Evolutionary conservation across 2,329 filamentous ascomycete species (phyloP), one percentile per base, ranked within the genome.

Genomic region (Ceratocystiopsis sp.): DNA sequence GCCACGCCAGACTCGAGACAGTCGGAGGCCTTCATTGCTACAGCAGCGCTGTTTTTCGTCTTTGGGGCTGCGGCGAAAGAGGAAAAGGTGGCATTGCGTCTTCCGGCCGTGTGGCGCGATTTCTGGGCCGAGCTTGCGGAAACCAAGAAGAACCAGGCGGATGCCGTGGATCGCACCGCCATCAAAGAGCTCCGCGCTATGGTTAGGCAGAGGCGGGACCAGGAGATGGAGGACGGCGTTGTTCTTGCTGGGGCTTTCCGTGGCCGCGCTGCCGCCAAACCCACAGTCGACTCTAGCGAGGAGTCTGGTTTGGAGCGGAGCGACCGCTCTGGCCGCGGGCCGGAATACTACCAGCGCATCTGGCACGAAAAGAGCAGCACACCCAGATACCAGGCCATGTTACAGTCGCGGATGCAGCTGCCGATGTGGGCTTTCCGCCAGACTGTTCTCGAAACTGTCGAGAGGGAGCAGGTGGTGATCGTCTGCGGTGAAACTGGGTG

Each of bases 401-500:
- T 89, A 42, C 62, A 71, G 57, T 76, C 71, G 32, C 78, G 91
- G 44, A 79, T 76, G 67, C 81, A 81, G 52, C 71, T 98, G 16
- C 91, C 91, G 0, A 94, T 98, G 67, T 95, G 83, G 74, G 69
- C 73, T 13, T 95, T 91, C 58, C 80, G 78, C 50, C 66, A 83
- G 13, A 72, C 84, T 41, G 85, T 95, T 9, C 64, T 96, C 13
- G 68, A 75, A 21, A 74, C 83, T 2, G 78, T 98, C 29, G 79
- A 84, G 39, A 68, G 73, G 18, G 73, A 93, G 50, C 87, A 91
- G 54, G 81, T 93, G 11, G 78, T 91, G 11, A 95, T 98, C 46
- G 75, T 98, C 29, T 96, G 89, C 57, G 91, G 91, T 57, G 91
- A 98, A 62, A 98, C 91, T 3, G 91, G 91, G 51, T 95, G 82